These are phyloP conservation scores for Phoenix dactylifera DNA, from an alignment of 176 grass and related monocot species.

Conservation along the genomic window DNA sequence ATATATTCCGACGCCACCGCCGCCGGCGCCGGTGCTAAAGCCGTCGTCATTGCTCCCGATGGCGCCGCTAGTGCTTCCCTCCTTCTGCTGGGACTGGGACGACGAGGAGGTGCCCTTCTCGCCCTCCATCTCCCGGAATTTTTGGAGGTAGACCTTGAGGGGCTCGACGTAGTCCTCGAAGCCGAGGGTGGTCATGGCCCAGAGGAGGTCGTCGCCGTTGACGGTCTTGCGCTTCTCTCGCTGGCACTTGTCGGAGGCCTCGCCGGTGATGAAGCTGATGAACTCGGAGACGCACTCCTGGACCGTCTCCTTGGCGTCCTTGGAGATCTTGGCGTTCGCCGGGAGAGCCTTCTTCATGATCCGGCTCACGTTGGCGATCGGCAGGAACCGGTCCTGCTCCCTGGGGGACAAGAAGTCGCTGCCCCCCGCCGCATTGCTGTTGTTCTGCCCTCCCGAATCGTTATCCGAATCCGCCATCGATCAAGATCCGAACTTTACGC, in stretches of 20 bases:
- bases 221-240: slow-evolving; percentile 99
- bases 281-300: slow-evolving; percentile 99
- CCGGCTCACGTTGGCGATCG: slow-evolving; percentile 93
- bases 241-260: slow-evolving; percentile 99
- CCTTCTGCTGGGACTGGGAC: slow-evolving; percentile 5
- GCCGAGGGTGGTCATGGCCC: slow-evolving; percentile 94
- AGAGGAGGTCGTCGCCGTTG: slow-evolving; percentile 97
- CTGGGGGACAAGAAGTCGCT: slow-evolving; percentile 43
- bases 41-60: slow-evolving; percentile 14
- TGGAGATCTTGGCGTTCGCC: slow-evolving; percentile 95
- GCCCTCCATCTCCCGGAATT: slow-evolving; percentile 90
- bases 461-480: slow-evolving; percentile 90
- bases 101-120: slow-evolving; percentile 36
- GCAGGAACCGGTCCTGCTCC: slow-evolving; percentile 93
- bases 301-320: slow-evolving; percentile 98
- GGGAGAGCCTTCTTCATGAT: slow-evolving; percentile 99
- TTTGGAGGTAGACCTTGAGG: slow-evolving; percentile 89
- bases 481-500: background rate
- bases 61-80: slow-evolving; percentile 9
- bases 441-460: slow-evolving; percentile 61
- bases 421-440: slow-evolving; percentile 20
- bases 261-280: slow-evolving; percentile 98
- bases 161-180: slow-evolving; percentile 96
- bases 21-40: slow-evolving; percentile 15
- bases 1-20: background rate